phyloP scores from a whole-genome alignment of 306 rosid genomes.

The Glycine tomentella region DNA sequence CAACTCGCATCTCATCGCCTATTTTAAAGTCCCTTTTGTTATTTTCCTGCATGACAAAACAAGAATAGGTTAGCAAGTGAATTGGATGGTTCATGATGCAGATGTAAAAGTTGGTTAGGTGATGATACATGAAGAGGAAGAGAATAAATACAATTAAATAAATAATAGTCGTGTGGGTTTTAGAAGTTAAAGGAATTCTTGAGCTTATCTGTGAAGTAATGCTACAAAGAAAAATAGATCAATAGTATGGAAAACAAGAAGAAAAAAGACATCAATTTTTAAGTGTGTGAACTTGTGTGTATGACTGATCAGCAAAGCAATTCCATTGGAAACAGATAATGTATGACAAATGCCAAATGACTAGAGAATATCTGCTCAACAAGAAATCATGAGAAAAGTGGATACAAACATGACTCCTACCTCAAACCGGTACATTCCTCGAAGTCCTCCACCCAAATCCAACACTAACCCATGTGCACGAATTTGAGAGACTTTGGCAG shows the following conservation, averaged over 20 bases:
- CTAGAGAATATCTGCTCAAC: constrained; percentile 10
- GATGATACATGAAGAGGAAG: constrained; percentile 1
- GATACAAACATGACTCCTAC: constrained; percentile 48
- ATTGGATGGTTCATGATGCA: constrained; percentile 7
- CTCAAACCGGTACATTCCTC: constrained; percentile 90
- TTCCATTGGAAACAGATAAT: too few relatives aligned
- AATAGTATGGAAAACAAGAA: constrained; percentile 24
- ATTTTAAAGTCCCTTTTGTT: constrained; percentile 54
- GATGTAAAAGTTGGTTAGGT: neutral
- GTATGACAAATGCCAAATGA: constrained; percentile 1
- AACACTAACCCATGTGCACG: constrained; percentile 87
- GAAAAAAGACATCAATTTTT: neutral
- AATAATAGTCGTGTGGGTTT: neutral
- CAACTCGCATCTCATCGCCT: constrained; percentile 71
- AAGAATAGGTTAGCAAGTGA: constrained; percentile 35
- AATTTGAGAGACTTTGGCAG: constrained; percentile 78
- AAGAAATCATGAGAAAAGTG: constrained; percentile 29
- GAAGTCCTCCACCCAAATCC: constrained; percentile 86
- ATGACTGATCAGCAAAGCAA: neutral
- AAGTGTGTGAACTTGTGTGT: neutral
- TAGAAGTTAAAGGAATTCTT: neutral
- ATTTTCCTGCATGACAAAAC: constrained; percentile 61
- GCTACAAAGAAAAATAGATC: constrained; percentile 6
- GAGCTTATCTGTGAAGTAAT: neutral
- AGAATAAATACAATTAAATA: neutral